Evolutionary conservation across 257 asterid genomes (phyloP).

Genomic region (Nicotiana benthamiana): DNA sequence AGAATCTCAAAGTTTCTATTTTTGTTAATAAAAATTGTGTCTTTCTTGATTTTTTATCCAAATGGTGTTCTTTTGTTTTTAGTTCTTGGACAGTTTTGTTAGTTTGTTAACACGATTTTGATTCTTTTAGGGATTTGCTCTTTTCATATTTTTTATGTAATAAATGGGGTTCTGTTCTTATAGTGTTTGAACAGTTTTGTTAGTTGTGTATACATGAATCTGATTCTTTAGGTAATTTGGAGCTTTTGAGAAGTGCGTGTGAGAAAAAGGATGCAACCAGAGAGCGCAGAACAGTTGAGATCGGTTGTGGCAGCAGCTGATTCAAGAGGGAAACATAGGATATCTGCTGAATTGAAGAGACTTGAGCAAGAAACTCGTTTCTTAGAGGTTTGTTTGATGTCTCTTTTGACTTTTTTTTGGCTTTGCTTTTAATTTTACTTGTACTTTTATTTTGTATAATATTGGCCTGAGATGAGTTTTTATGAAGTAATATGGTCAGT

Average conservation of each 20-base stretch:
- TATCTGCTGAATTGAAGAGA: conserved; percentile 89
- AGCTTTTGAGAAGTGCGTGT: not conserved
- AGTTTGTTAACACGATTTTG: not conserved
- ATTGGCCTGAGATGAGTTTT: too few relatives aligned
- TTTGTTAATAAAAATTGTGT: not conserved
- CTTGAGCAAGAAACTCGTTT: conserved; percentile 91
- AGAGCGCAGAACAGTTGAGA: conserved; percentile 50
- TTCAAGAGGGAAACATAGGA: conserved; percentile 82
- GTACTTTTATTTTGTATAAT: too few relatives aligned
- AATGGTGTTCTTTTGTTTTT: not conserved
- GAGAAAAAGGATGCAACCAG: conserved; percentile 48
- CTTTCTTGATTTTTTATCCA: not conserved
- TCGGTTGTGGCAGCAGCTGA: conserved; percentile 48
- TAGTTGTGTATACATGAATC: not conserved
- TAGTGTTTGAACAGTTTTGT: not conserved
- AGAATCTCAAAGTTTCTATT: not conserved
- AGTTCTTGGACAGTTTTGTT: not conserved
- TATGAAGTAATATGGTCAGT: too few relatives aligned
- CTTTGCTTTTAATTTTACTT: too few relatives aligned
- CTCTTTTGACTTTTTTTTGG: not conserved
- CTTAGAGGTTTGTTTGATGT: conserved; percentile 55
- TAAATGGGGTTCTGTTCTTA: not conserved
- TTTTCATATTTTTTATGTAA: not conserved
- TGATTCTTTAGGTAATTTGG: not conserved
- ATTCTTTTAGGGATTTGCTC: not conserved